phyloP scores from a whole-genome alignment of 2,329 filamentous ascomycete genomes.

The Incumbomyces lentus region DNA sequence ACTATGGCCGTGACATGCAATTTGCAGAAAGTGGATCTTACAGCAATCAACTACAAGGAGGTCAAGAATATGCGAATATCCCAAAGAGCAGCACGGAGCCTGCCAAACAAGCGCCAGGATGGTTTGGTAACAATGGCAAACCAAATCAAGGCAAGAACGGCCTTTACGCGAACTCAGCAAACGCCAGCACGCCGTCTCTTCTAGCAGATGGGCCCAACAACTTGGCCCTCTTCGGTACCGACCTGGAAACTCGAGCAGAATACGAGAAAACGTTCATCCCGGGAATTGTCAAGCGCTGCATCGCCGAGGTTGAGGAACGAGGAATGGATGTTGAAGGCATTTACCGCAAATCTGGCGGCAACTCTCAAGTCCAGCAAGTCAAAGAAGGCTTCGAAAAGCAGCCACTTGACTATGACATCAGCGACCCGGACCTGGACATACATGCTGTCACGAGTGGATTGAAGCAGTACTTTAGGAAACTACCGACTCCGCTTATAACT shows the following conservation, averaged over 20 bases:
- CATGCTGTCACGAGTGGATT: conserved; percentile 90
- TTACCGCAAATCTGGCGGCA: conserved; percentile 93
- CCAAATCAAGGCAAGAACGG: conserved; percentile 24
- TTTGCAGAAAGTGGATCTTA: conserved; percentile 59
- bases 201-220: conserved; percentile 31
- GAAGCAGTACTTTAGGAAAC: conserved; percentile 94
- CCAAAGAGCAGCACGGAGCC: conserved; percentile 28
- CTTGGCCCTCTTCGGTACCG: conserved; percentile 62
- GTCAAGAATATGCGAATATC: conserved; percentile 24
- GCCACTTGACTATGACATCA: conserved; percentile 76
- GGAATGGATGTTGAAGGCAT: conserved; percentile 96
- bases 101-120: conserved; percentile 44
- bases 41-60: conserved; percentile 38
- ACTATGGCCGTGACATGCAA: conserved; percentile 35
- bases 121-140: conserved; percentile 49
- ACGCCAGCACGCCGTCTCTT: conserved; percentile 34
- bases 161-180: conserved; percentile 28
- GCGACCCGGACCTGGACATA: conserved; percentile 86
- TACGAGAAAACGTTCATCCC: conserved; percentile 84
- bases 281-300: conserved; percentile 81
- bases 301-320: conserved; percentile 89
- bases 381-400: conserved; percentile 78
- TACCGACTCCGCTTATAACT: conserved; percentile 80
- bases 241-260: conserved; percentile 74
- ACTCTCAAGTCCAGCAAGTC: conserved; percentile 78